Evolutionary conservation across 768 basidiomycete genomes (phyloP), one percentile per base, ranked within the genome.

Genomic region (Mycena amicta): DNA sequence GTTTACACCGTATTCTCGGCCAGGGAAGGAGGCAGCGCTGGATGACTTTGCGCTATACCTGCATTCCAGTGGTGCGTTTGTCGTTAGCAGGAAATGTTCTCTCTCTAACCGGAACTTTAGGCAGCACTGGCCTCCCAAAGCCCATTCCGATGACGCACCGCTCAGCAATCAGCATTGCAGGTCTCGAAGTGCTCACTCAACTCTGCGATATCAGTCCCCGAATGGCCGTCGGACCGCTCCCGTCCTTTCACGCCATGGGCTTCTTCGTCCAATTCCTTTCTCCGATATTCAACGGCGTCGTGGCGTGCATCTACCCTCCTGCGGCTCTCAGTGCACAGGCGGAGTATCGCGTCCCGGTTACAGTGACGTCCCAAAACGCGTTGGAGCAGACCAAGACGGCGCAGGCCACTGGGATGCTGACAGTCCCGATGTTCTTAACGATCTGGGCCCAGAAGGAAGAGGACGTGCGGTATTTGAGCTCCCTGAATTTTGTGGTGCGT

Each of bases 171-270:
- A 16, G 11, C 26, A 20, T 30, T 16, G 50, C 50, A 3, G 50
- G 18, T 15, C 30, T 31, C 18, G 50, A 51, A 6, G 50, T 31
- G 4, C 29, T 33, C 50, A 11, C 29, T 8, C 16, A 31, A n/a
- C 26, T 20, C 28, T 8, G 12, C 15, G 29, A 30, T 11, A 26
- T 51, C 16, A 18, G 12, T 18, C 50, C 50, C n/a, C 50, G 50
- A 16, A 15, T 30, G 4, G 50, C 50, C 29, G 50, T 31, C 29
- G 50, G 50, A 26, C 62, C 66, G 20, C 65, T 78, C 15, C 78
- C 79, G 13, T 37, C 76, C 11, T 80, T 80, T 64, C 77, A 80
- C 58, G 68, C 64, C 0, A 60, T 72, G 2, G 76, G 77, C 0
- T 25, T 72, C 6, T 52, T 52, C 18, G 41, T 66, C 3, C 75